Evolutionary conservation across 1,284 basidiomycete species (phyloP).

Genomic region (Puccinia polysora): DNA sequence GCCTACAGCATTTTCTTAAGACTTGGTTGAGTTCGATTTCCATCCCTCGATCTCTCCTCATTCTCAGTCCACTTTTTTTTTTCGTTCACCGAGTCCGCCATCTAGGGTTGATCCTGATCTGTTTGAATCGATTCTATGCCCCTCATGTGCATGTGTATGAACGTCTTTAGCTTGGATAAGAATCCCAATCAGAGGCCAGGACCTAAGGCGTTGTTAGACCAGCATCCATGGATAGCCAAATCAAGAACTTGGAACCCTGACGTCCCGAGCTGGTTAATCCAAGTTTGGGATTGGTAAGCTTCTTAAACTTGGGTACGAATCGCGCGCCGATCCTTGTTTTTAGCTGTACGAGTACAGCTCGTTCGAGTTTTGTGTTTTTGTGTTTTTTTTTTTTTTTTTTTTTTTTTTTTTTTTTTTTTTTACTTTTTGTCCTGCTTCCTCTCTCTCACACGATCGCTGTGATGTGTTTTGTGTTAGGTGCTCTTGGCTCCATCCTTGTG

Average conservation of each 20-base stretch:
- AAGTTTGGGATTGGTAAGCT: constrained; percentile 73
- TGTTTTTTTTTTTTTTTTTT: not conserved
- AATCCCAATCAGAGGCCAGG: constrained; percentile 64
- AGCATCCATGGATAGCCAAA: constrained; percentile 78
- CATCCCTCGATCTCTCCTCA: too few species aligned
- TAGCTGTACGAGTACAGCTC: too few species aligned
- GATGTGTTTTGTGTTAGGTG: too few species aligned
- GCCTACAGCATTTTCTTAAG: constrained; percentile 88
- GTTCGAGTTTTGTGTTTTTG: not conserved
- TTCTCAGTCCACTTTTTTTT: not conserved
- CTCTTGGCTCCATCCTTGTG: too few species aligned
- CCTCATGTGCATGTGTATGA: not conserved
- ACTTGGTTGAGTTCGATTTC: constrained; percentile 61
- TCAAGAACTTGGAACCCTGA: constrained; percentile 76
- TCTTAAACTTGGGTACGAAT: not conserved
- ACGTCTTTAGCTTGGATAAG: constrained; percentile 51
- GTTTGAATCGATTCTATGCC: not conserved
- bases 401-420: not conserved
- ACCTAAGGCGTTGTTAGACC: constrained; percentile 70
- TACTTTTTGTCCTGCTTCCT: not conserved
- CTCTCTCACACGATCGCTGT: not conserved
- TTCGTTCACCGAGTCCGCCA: not conserved
- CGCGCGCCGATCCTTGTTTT: not conserved
- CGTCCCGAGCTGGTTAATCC: constrained; percentile 82
- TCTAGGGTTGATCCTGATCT: not conserved